A percentile compares a stretch with the other conserved stretches of the same genome.
These are phyloP conservation scores for Xanthoconium purpureum DNA, from an alignment of 768 basidiomycete genomes.

Conservation along the genomic window DNA sequence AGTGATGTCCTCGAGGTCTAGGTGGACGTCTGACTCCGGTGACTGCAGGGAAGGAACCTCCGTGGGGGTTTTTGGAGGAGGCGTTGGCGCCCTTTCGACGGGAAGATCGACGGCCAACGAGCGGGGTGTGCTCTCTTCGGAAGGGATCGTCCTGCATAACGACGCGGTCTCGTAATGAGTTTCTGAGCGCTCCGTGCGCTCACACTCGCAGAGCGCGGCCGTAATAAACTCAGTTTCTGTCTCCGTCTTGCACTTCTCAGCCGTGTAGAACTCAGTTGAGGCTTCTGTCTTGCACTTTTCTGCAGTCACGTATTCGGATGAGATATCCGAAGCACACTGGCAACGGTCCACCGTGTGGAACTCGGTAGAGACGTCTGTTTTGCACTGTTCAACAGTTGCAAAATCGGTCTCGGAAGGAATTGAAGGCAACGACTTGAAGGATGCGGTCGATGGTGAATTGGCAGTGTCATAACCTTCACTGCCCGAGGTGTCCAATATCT, in stretches of 20 bases:
- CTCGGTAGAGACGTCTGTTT: slow-evolving; percentile 29
- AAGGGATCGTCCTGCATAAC: slow-evolving; percentile 35
- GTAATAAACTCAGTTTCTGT: slow-evolving; percentile 44
- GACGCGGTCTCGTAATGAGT: slow-evolving; percentile 53
- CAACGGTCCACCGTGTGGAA: slow-evolving; percentile 47
- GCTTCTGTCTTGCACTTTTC: slow-evolving; percentile 43
- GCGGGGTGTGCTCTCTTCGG: slow-evolving; percentile 32
- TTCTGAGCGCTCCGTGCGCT: slow-evolving; percentile 35
- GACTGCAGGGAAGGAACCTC: slow-evolving; percentile 26
- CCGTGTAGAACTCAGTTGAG: slow-evolving; percentile 45
- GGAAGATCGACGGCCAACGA: slow-evolving; percentile 38
- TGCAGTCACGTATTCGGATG: slow-evolving; percentile 52
- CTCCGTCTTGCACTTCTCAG: slow-evolving; percentile 36
- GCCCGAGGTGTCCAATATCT: slow-evolving; percentile 36
- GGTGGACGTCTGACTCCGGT: slow-evolving; percentile 22
- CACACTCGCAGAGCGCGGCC: slow-evolving; percentile 41
- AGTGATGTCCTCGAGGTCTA: slow-evolving; percentile 16
- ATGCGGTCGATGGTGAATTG: slow-evolving; percentile 43
- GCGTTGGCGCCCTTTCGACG: slow-evolving; percentile 17
- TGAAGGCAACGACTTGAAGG: slow-evolving; percentile 56
- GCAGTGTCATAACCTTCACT: slow-evolving; percentile 52
- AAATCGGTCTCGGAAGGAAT: slow-evolving; percentile 56
- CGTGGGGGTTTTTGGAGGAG: slow-evolving; percentile 29
- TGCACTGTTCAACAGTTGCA: slow-evolving; percentile 41
- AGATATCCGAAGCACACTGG: slow-evolving; percentile 29